phyloP scores from a whole-genome alignment of 2,329 filamentous ascomycete species.

The Phyllosticta paracitricarpa region DNA sequence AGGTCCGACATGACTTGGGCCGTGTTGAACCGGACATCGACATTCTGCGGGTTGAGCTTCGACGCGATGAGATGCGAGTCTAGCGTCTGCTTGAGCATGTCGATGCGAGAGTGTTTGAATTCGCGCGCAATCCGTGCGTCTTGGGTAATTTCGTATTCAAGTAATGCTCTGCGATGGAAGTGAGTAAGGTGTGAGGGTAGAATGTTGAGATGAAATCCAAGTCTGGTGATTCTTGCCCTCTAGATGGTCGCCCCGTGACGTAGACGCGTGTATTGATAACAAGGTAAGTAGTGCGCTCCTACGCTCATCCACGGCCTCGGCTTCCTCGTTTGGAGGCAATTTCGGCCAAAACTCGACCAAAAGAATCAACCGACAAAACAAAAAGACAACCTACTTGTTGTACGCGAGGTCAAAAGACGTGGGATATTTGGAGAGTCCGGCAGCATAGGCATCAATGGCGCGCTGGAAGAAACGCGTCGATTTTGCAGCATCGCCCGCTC shows the following conservation, averaged over 20 bases:
- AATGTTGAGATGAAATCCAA: not conserved
- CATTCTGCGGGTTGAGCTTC: conserved; percentile 49
- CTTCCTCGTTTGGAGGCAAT: not conserved
- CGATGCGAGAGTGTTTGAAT: conserved; percentile 43
- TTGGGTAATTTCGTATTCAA: conserved; percentile 61
- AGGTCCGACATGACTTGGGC: conserved; percentile 59
- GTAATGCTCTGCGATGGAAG: conserved; percentile 43
- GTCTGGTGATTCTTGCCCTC: not conserved
- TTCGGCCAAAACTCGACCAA: not conserved
- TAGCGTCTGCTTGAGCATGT: conserved; percentile 51
- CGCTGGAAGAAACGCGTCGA: conserved; percentile 51
- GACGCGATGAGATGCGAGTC: conserved; percentile 55
- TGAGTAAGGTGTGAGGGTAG: not conserved
- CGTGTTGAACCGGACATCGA: conserved; percentile 62
- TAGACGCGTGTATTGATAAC: not conserved
- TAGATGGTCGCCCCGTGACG: not conserved
- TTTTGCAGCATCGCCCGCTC: conserved; percentile 59
- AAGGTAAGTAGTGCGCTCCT: not conserved
- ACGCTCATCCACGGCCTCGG: not conserved
- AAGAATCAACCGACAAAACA: not conserved
- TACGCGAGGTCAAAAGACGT: conserved; percentile 61
- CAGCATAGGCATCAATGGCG: conserved; percentile 56
- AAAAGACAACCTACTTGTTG: conserved; percentile 49
- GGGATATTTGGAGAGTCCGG: conserved; percentile 52
- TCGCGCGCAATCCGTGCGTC: conserved; percentile 52